Evolutionary conservation across 2,329 filamentous ascomycete species (phyloP), one percentile per base, ranked within the genome.

Genomic region (Trichoderma atroviride): DNA sequence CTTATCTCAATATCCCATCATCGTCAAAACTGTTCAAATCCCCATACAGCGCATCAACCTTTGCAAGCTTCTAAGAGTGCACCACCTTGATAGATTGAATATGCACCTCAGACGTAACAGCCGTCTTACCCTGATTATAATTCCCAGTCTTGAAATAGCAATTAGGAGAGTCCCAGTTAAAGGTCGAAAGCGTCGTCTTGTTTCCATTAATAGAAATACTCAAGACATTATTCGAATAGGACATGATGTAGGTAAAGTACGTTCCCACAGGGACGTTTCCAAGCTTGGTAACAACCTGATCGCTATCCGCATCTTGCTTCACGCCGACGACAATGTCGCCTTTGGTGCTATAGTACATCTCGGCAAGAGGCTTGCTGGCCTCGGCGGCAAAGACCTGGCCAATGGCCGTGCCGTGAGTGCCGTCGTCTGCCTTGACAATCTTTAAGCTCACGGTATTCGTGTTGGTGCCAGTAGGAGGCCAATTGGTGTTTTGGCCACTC

Each of bases 101-200:
- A 33, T 72, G 72, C 19, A 78, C 74, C 43, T 78, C 75, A 0
- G 76, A 75, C 13, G 59, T 69, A 33, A 60, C n/a, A 2, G 71
- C 60, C 24, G 68, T 70, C 50, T 75, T 72, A 7, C 75, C 77
- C 71, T 81, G 78, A 69, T 80, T 80, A 68, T 81, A 81, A 66
- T 80, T 79, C 14, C 79, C 78, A 11, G 73, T 76, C 74, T 81
- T 81, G 73, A 80, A 81, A 70, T 81, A 81, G 69, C 78, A 78
- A 24, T 72, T 63, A 2, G 79, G 79, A 5, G 71, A 72, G 58
- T 75, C 71, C 40, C 79, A 73, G 6, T 74, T 64, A 56, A 74
- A 77, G 0, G 77, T 79, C 62, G 71, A 71, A 43, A 80, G 70
- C 5, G 68, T 72, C 53, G 75, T 72, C 10, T 63, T n/a, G 4